Evolutionary conservation across 345 rosid genomes (phyloP), one percentile per base, ranked within the genome.

Genomic region (Citrus maxima): DNA sequence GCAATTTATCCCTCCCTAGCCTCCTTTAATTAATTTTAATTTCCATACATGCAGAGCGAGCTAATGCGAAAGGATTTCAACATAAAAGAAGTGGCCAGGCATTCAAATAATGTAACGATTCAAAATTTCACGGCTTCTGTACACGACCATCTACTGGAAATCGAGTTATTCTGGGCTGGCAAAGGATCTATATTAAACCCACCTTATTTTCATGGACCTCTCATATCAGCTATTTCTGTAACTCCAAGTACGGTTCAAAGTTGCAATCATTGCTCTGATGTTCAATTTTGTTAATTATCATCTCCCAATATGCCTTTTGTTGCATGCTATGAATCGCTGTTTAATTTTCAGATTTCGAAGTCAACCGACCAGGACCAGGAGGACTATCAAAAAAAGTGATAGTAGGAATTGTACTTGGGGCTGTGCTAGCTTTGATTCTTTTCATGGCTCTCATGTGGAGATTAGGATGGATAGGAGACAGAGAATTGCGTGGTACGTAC

Each of bases 161-260:
- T 75, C 34, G 34, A 22, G 4, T 80, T 75, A 25, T 19, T 16
- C 54, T 80, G 82, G 82, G 70, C 70, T 10, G 82, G 82, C 21
- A 80, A 76, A 55, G 83, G 83, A 16, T 63, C 83, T 22, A 0
- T 40, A 2, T 35, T 2, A 27, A 55, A 3, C 7, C 19, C 28
- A 40, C 27, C 79, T 22, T 0, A 4, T 70, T 18, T 28, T 5
- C 56, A 72, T 30, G 83, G 83, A 55, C 83, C 80, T 19, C 83
- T 81, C 40, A 18, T 81, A 19, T 76, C 83, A 51, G 76, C 83
- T 7, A 80, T 80, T 62, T 62, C 76, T 3, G 79, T 80, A 38
- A 49, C 55, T 18, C 70, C 34, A 3, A 22, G 82, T 74, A 79
- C 4, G 10, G 22, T 56, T 0, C 25, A 56, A 56, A 56, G 22